Conservation (phyloP, 2,329 filamentous ascomycete genomes). For the Aureobasidium namibiae region DNA sequence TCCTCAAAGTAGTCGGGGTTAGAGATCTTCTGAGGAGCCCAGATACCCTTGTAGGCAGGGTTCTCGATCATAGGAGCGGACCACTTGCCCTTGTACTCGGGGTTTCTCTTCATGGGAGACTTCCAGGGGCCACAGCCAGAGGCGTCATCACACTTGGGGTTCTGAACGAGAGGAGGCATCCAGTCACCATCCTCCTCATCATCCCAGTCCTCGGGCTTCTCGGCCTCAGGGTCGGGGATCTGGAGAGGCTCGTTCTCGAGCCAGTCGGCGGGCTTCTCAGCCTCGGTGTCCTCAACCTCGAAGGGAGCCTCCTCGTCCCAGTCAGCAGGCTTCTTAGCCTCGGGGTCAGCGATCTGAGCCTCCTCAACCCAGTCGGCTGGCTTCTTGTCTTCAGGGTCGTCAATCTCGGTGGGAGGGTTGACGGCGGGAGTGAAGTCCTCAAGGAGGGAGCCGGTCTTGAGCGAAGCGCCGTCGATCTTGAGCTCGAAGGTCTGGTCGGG, state of each 20-base stretch:
- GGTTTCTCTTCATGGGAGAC: slow-evolving; percentile 88
- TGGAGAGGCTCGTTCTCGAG: slow-evolving; percentile 78
- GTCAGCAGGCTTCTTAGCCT: slow-evolving; percentile 92
- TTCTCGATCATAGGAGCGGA: slow-evolving; percentile 87
- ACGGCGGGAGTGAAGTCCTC: slow-evolving; percentile 91
- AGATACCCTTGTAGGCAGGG: slow-evolving; percentile 93
- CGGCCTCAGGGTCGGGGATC: slow-evolving; percentile 83
- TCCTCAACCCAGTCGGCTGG: slow-evolving; percentile 94
- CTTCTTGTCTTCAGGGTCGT: slow-evolving; percentile 88
- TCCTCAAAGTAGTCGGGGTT: slow-evolving; percentile 97
- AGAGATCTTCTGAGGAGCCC: slow-evolving; percentile 90
- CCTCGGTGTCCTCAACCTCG: slow-evolving; percentile 91
- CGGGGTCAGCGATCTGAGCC: slow-evolving; percentile 81
- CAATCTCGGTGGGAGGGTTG: slow-evolving; percentile 91
- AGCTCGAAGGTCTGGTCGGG: slow-evolving; percentile 94
- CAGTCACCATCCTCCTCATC: slow-evolving; percentile 99
- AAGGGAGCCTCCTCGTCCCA: slow-evolving; percentile 98
- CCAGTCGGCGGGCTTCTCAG: slow-evolving; percentile 90
- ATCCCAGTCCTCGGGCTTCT: slow-evolving; percentile 99
- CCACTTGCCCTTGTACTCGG: slow-evolving; percentile 99
- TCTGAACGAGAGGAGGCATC: slow-evolving; percentile 79
- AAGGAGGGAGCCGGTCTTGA: slow-evolving; percentile 83
- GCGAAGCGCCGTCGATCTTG: slow-evolving; percentile 79
- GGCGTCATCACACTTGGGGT: slow-evolving; percentile 89
- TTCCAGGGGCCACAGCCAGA: slow-evolving; percentile 93